Percentiles rank a stretch among this genome's conserved stretches.
Evolutionary conservation across 768 basidiomycete species (phyloP).

Genomic region (Cystobasidium tubakii): DNA sequence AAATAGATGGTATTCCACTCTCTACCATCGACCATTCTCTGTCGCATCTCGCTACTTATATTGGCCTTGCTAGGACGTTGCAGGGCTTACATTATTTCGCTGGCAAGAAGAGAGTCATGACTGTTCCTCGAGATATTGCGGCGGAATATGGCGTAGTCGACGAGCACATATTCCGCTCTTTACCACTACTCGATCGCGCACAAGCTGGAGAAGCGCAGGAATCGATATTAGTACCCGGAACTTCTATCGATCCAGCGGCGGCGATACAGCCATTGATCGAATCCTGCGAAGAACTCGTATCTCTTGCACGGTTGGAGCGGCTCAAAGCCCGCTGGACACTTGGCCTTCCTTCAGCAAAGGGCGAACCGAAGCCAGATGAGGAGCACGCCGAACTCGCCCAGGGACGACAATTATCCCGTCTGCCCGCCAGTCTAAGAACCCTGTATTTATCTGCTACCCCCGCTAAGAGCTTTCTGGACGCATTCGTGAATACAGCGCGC

Average conservation of each 20-base stretch:
- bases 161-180: conserved; percentile 27
- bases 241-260: conserved; percentile 1
- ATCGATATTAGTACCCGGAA: not conserved
- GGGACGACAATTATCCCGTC: conserved; percentile 16
- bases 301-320: conserved; percentile 21
- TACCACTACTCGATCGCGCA: conserved; percentile 10
- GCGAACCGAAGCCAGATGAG: conserved; percentile 13
- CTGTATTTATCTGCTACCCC: conserved; percentile 20
- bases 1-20: conserved; percentile 19
- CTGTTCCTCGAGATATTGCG: conserved; percentile 15
- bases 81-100: conserved; percentile 21
- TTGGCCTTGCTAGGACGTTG: not conserved
- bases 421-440: conserved; percentile 2
- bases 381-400: conserved; percentile 31
- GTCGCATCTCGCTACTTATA: conserved; percentile 27
- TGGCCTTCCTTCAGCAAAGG: conserved; percentile 1
- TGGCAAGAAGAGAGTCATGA: conserved; percentile 20
- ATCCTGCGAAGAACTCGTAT: conserved; percentile 27
- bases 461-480: conserved; percentile 13
- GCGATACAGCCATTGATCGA: conserved; percentile 11
- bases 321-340: conserved; percentile 27
- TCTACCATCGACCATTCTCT: conserved; percentile 33
- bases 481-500: conserved; percentile 5
- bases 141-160: conserved; percentile 27
- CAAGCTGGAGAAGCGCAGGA: conserved; percentile 7